These are phyloP conservation scores for Phytophthora macrochlamydospora DNA, from an alignment of 352 stramenopile species.

Conservation along the genomic window DNA sequence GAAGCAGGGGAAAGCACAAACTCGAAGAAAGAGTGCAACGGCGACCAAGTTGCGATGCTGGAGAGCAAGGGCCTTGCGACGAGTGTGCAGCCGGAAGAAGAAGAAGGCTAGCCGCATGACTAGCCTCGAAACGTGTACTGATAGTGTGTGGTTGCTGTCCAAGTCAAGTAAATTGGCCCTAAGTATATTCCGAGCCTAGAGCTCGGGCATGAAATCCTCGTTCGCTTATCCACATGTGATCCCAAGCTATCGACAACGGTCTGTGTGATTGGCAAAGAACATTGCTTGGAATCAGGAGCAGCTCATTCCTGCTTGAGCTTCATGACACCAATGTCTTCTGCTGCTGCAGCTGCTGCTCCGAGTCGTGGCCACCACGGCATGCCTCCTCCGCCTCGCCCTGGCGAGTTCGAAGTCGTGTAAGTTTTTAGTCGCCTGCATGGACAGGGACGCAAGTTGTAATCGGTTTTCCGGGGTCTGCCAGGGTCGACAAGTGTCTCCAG, in stretches of 20 bases:
- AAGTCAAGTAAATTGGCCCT: not conserved
- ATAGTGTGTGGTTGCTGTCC: not conserved
- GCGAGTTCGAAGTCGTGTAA: slow-evolving; percentile 26
- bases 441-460: slow-evolving; percentile 12
- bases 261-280: not conserved
- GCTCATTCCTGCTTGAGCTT: slow-evolving; percentile 15
- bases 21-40: too few species aligned
- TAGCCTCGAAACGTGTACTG: too few species aligned
- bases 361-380: slow-evolving; percentile 22
- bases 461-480: slow-evolving; percentile 18
- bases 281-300: not conserved
- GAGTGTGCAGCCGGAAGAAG: too few species aligned
- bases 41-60: too few species aligned
- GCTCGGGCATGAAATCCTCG: not conserved
- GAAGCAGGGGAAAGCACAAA: too few species aligned
- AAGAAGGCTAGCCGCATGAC: too few species aligned
- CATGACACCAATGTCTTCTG: not conserved
- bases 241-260: slow-evolving; percentile 10
- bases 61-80: too few species aligned
- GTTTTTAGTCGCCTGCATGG: slow-evolving; percentile 2
- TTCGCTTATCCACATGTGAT: not conserved
- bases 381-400: slow-evolving; percentile 22
- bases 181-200: too few species aligned
- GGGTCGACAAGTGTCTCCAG: slow-evolving; percentile 33
- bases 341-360: slow-evolving; percentile 7